Base-by-base conservation (phyloP, 2,329 filamentous ascomycete species). In the Rugonectria rugulosa region DNA sequence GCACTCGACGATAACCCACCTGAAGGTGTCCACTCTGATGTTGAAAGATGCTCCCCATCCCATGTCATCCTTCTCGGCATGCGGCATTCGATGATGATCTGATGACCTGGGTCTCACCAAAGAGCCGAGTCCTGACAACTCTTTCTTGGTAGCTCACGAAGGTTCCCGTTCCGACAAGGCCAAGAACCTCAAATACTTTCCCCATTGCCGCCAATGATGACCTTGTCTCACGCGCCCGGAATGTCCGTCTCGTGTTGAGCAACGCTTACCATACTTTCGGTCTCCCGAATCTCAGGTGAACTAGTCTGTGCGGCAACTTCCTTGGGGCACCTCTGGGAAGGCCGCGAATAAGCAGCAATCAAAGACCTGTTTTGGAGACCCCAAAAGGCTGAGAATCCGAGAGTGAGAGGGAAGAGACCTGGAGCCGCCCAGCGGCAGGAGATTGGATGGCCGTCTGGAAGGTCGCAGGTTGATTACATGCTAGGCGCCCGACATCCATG, bases 401-500 rank as follows among this genome's bases (percentile, higher is more conserved):
- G 31, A 24, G 21, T 15, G 32, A 15, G 29, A 14, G 15, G 3
- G 23, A 7, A 27, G 40, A 42, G 15, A 29, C 6, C 29, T 34
- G 49, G 41, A 43, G 37, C 38, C 45, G 46, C 20, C 21, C 38
- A 40, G 17, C 10, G 38, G 31, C 47, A 44, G 31, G 15, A 55
- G 23, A 40, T 19, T 7, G 23, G 20, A 29, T 26, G 47, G 53
- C 37, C 53, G 32, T 45, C 32, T 21, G 36, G n/a, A 15, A 14
- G 53, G 53, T 37, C 53, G 53, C 53, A 50, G 53, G 26, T 38
- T 40, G 17, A 55, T 44, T 44, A 26, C 12, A 21, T 40, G 19
- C 8, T 37, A 46, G 34, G 23, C 41, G 46, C 46, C 53, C 17
- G 41, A 34, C 9, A 29, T 27, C 14, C 24, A 21, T 24, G 29